Conservation (phyloP, 2,329 filamentous ascomycete species). For the Fusarium armeniacum region DNA sequence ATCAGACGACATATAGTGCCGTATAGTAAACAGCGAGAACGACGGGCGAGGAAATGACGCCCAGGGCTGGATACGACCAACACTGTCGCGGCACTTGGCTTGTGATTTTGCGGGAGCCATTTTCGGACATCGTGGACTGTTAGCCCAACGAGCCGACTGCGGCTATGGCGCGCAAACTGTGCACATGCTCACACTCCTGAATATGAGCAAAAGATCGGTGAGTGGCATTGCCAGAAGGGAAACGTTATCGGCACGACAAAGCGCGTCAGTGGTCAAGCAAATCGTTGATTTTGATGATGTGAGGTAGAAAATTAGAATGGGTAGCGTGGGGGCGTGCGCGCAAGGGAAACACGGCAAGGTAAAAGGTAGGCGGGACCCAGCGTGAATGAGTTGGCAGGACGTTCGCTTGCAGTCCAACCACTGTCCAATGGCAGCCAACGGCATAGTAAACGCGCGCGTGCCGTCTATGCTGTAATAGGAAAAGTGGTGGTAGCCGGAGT, state of each 20-base stretch:
- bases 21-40: conserved; percentile 12
- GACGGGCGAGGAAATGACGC: conserved; percentile 11
- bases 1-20: conserved; percentile 13
- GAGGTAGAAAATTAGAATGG: conserved; percentile 24
- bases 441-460: conserved; percentile 52
- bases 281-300: conserved; percentile 25
- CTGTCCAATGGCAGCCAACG: conserved; percentile 50
- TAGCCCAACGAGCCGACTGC: conserved; percentile 1
- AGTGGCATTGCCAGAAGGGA: conserved; percentile 17
- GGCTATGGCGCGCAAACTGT: conserved; percentile 4
- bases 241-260: conserved; percentile 25
- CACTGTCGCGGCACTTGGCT: conserved; percentile 36
- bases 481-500: conserved; percentile 43
- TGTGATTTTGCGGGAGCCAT: conserved; percentile 19
- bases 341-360: conserved; percentile 12
- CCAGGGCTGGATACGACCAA: conserved; percentile 23
- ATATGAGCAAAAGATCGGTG: conserved; percentile 20
- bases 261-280: conserved; percentile 19
- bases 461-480: conserved; percentile 36
- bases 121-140: conserved; percentile 19
- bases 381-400: conserved; percentile 51
- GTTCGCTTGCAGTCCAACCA: conserved; percentile 52
- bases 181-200: conserved; percentile 1
- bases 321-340: conserved; percentile 30
- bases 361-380: conserved; percentile 16